A percentile compares a stretch with the other conserved stretches of the same genome.
Evolutionary conservation across 2,329 filamentous ascomycete genomes (phyloP).

Genomic region (Epichloe sibirici): DNA sequence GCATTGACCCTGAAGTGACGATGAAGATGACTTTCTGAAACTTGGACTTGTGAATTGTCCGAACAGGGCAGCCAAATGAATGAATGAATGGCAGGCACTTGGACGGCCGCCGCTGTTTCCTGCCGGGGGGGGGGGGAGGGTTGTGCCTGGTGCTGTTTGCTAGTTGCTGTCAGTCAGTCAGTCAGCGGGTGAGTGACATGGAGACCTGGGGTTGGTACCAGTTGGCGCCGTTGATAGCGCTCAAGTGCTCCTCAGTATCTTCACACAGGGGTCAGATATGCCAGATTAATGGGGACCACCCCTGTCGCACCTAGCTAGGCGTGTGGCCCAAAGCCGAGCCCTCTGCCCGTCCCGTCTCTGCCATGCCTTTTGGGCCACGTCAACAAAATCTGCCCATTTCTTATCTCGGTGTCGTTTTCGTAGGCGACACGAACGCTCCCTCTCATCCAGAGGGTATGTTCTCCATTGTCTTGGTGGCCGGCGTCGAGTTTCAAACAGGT

Average conservation of each 20-base stretch:
- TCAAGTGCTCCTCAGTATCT: not conserved
- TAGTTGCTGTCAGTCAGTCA: not conserved
- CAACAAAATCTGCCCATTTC: not conserved
- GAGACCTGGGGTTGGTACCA: conserved; percentile 1
- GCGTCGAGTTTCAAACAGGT: not conserved
- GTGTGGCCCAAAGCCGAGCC: conserved; percentile 3
- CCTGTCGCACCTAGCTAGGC: conserved; percentile 2
- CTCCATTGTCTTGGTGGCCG: not conserved
- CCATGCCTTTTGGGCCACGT: conserved; percentile 1
- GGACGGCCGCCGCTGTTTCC: not conserved
- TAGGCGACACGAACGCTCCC: not conserved
- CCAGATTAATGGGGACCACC: conserved; percentile 4
- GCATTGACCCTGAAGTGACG: not conserved
- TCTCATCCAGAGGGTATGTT: not conserved
- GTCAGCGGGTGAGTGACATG: not conserved
- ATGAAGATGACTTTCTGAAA: not conserved
- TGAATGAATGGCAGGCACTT: no score
- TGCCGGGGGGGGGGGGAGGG: no score
- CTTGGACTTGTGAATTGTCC: no score
- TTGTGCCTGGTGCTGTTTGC: not conserved
- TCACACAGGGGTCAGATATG: not conserved
- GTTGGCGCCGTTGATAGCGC: conserved; percentile 1
- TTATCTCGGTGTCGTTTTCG: not conserved
- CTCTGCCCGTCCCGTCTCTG: conserved; percentile 1
- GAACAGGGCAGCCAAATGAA: no score